Conservation (phyloP, 2,329 filamentous ascomycete genomes). For the Trichoderma oligosporum region DNA sequence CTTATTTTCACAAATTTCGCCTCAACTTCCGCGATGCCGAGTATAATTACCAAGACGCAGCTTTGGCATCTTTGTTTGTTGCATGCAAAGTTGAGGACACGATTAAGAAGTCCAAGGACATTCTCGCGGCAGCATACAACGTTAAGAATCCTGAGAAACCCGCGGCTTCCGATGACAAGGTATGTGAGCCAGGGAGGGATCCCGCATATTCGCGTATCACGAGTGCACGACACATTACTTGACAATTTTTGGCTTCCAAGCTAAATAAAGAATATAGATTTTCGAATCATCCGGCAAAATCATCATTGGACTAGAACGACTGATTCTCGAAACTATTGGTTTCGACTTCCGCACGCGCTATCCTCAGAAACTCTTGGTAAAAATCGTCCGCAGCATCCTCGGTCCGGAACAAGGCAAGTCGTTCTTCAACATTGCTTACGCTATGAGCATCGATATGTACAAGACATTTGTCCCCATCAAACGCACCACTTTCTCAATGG, state of each 20-base stretch:
- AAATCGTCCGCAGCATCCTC: conserved; percentile 63
- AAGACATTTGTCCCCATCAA: conserved; percentile 91
- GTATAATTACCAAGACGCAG: conserved; percentile 82
- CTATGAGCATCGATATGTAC: conserved; percentile 83
- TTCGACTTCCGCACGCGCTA: conserved; percentile 93
- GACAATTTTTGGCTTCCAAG: neutral
- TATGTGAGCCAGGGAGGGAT: conserved; percentile 47
- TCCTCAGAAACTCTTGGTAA: conserved; percentile 79
- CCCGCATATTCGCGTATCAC: no score
- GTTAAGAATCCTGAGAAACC: conserved; percentile 66
- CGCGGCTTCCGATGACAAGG: conserved; percentile 76
- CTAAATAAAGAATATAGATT: conserved; percentile 45
- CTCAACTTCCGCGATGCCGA: conserved; percentile 80
- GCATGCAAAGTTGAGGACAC: conserved; percentile 98
- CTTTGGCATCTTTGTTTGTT: conserved; percentile 81
- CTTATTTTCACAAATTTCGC: conserved; percentile 92
- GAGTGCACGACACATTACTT: neutral
- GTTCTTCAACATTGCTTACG: conserved; percentile 68
- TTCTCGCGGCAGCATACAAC: conserved; percentile 86
- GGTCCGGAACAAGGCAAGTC: conserved; percentile 42
- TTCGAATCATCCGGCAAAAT: conserved; percentile 77
- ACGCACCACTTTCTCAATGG: conserved; percentile 81
- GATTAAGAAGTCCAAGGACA: conserved; percentile 91
- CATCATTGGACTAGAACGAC: conserved; percentile 83
- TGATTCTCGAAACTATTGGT: conserved; percentile 86